Evolutionary conservation across 2,329 filamentous ascomycete genomes (phyloP), one percentile per base, ranked within the genome.

Genomic region (Alternaria arborescens): DNA sequence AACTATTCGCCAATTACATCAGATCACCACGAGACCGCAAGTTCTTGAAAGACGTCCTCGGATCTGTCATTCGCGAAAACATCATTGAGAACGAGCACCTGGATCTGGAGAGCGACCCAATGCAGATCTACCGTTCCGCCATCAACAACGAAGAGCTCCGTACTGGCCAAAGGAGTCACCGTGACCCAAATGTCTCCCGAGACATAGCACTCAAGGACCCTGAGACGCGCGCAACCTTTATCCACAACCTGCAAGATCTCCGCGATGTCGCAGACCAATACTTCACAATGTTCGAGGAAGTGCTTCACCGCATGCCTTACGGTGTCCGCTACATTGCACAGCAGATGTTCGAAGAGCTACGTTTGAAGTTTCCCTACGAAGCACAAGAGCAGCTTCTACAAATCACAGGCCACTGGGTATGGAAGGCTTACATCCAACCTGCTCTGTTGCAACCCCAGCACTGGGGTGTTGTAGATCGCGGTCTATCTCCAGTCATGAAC

Each of bases 121-220:
- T 98, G 83, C 94, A 98, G 71, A 99, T 99, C 58, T 98, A 99
- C 80, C 88, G 92, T 42, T 95, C 93, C 5, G 90, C 93, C 14
- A 96, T 99, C 81, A 98, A 96, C 81, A 97, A 99, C 71, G 94
- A 98, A 78, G 95, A 99, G 80, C 87, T 99, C 24, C 89, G 93
- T 18, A 99, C 95, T 0, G 95, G 95, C 5, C 88, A 89, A 66
- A 88, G 92, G 20, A 97, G 94, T 76, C 87, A 87, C 51, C 87
- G 95, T 64, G 91, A 89, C 34, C 88, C 92, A 14, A 93, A 97
- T 68, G 90, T 99, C 34, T 91, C 93, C 0, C 88, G 94, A 64
- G 95, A 99, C 76, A 86, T 96, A 69, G 95, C 95, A n/a, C 97
- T 99, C 77, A 90, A 94, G 69, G 95, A 99, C 73, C 90, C 90